Conservation (phyloP, 2,329 filamentous ascomycete species). For the Cladosporium sp. region DNA sequence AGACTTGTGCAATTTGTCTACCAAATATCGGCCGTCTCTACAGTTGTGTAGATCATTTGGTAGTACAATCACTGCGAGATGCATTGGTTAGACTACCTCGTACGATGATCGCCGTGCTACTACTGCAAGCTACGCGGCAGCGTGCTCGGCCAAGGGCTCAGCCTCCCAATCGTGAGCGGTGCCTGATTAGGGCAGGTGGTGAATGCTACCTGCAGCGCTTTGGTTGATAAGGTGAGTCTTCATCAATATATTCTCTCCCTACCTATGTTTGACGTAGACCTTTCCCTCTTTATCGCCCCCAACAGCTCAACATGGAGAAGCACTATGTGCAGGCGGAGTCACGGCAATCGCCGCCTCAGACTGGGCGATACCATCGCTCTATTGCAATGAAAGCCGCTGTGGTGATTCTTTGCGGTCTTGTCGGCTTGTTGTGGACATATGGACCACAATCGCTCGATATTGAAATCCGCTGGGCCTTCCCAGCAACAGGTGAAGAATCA, state of each 20-base stretch:
- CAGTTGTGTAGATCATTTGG: background rate
- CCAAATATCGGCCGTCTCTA: background rate
- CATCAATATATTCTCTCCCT: background rate
- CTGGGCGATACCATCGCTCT: background rate
- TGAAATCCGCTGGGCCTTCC: background rate
- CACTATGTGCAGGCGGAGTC: background rate
- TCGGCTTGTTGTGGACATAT: background rate
- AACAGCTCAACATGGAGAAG: background rate
- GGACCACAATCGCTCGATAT: background rate
- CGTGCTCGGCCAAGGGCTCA: background rate
- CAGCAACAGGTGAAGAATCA: background rate
- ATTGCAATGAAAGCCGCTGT: background rate
- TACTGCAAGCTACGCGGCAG: background rate
- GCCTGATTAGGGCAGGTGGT: background rate
- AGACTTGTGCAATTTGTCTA: background rate
- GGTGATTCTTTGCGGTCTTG: background rate
- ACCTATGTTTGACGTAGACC: background rate
- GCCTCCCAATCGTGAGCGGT: slow-evolving; percentile 7
- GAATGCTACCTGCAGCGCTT: background rate
- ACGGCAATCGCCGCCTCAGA: background rate
- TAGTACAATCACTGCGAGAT: background rate
- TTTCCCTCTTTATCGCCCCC: background rate
- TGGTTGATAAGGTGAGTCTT: background rate
- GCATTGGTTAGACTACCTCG: background rate
- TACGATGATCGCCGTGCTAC: background rate